These are phyloP conservation scores for Annulohypoxylon truncatum DNA, from an alignment of 2,329 filamentous ascomycete genomes.

Conservation along the genomic window DNA sequence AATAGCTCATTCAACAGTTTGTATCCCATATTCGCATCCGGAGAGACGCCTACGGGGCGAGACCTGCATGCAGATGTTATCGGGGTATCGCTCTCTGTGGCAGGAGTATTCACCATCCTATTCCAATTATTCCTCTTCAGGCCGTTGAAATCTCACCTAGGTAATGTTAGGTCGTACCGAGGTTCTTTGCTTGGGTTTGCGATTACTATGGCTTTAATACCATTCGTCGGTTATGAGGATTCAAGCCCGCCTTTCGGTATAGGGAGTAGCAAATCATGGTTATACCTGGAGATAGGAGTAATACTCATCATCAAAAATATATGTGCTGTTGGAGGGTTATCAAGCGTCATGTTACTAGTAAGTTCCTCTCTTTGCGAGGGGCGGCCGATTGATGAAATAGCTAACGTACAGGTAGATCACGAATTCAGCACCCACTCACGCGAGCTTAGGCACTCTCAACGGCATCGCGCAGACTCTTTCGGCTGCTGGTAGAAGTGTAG, in stretches of 20 bases:
- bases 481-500: slow-evolving; percentile 87
- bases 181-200: slow-evolving; percentile 82
- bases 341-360: slow-evolving; percentile 88
- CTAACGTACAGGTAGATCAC: slow-evolving; percentile 70
- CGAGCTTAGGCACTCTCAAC: slow-evolving; percentile 89
- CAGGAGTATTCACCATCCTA: slow-evolving; percentile 84
- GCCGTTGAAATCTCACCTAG: slow-evolving; percentile 78
- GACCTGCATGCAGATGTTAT: slow-evolving; percentile 81
- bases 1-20: slow-evolving; percentile 97
- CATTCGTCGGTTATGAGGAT: slow-evolving; percentile 84
- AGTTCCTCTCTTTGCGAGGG: slow-evolving; percentile 49
- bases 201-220: slow-evolving; percentile 86
- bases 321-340: slow-evolving; percentile 87
- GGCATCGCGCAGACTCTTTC: slow-evolving; percentile 94
- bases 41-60: slow-evolving; percentile 79
- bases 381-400: background rate
- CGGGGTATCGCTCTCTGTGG: slow-evolving; percentile 84
- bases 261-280: slow-evolving; percentile 72
- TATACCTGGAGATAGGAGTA: slow-evolving; percentile 83
- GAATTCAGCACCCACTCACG: slow-evolving; percentile 88
- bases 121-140: slow-evolving; percentile 92
- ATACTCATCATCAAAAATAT: slow-evolving; percentile 91
- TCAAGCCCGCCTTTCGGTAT: slow-evolving; percentile 66
- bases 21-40: slow-evolving; percentile 91
- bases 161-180: slow-evolving; percentile 88